Conservation (phyloP, 2,329 filamentous ascomycete species). For the Xylariomycetidae sp. region DNA sequence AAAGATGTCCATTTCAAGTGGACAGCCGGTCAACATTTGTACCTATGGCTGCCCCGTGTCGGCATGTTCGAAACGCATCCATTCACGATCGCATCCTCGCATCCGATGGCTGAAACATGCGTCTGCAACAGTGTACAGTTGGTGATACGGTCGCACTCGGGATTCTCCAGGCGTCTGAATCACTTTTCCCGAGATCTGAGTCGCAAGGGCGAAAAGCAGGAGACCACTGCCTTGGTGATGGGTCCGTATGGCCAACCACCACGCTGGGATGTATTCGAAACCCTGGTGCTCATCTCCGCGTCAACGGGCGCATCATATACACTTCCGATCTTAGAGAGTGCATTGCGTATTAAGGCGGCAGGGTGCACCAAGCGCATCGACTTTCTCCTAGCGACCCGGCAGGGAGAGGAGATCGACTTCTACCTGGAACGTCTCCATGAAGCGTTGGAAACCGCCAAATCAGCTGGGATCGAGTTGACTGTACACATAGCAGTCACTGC, state of each 20-base stretch:
- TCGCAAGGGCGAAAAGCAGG: conserved; percentile 22
- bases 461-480: conserved; percentile 40
- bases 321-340: conserved; percentile 51
- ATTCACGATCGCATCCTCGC: conserved; percentile 55
- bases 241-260: conserved; percentile 53
- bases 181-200: conserved; percentile 34
- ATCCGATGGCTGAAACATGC: conserved; percentile 43
- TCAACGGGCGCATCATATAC: conserved; percentile 60
- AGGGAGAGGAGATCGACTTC: conserved; percentile 48
- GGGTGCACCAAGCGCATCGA: conserved; percentile 48
- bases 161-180: conserved; percentile 52
- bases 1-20: conserved; percentile 54
- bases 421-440: conserved; percentile 45
- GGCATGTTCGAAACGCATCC: conserved; percentile 52
- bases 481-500: conserved; percentile 51
- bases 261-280: conserved; percentile 53
- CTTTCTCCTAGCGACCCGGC: conserved; percentile 45
- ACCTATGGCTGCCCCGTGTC: conserved; percentile 52
- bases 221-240: conserved; percentile 42
- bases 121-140: conserved; percentile 56
- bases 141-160: conserved; percentile 48
- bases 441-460: conserved; percentile 36
- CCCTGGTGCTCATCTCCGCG: conserved; percentile 52
- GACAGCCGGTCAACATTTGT: conserved; percentile 55
- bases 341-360: conserved; percentile 34